Percentiles rank a stretch among this genome's conserved stretches.
phyloP scores from a whole-genome alignment of 2,329 filamentous ascomycete genomes.

The Pseudogymnoascus sp. region DNA sequence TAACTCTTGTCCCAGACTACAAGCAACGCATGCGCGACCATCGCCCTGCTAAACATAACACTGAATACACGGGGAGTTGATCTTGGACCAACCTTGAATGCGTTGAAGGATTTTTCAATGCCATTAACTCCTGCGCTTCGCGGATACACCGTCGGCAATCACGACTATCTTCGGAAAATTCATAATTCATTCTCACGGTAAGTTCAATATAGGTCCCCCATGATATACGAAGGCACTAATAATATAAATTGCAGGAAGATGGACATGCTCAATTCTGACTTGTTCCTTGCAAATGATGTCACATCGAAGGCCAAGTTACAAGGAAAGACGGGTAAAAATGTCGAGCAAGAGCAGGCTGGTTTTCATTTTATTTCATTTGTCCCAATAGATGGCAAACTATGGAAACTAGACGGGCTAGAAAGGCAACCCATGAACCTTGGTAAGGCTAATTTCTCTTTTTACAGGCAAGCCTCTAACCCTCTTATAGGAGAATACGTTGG shows the following conservation, averaged over 20 bases:
- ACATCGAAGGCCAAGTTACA: constrained; percentile 36
- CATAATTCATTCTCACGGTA: constrained; percentile 83
- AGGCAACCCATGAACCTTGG: constrained; percentile 60
- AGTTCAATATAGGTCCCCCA: constrained; percentile 16
- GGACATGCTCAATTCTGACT: constrained; percentile 66
- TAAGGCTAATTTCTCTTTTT: constrained; percentile 19
- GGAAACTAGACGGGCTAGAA: constrained; percentile 84
- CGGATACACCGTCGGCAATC: constrained; percentile 66
- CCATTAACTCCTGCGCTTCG: constrained; percentile 62
- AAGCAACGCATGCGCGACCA: constrained; percentile 81
- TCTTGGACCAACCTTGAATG: constrained; percentile 60
- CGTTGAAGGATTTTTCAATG: constrained; percentile 67
- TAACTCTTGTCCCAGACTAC: constrained; percentile 48
- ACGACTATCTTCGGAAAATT: constrained; percentile 66
- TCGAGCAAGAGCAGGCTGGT: constrained; percentile 47
- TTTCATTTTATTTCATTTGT: constrained; percentile 91
- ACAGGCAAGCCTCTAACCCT: constrained; percentile 7
- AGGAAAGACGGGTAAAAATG: constrained; percentile 74
- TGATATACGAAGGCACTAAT: constrained; percentile 9
- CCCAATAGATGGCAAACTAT: constrained; percentile 63
- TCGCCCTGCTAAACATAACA: constrained; percentile 85
- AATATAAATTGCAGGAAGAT: constrained; percentile 45
- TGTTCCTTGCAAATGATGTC: constrained; percentile 53
- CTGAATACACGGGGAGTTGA: constrained; percentile 67
- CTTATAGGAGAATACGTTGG: constrained; percentile 20